Conservation (phyloP, 2,329 filamentous ascomycete species). For the Claviceps paspali region DNA sequence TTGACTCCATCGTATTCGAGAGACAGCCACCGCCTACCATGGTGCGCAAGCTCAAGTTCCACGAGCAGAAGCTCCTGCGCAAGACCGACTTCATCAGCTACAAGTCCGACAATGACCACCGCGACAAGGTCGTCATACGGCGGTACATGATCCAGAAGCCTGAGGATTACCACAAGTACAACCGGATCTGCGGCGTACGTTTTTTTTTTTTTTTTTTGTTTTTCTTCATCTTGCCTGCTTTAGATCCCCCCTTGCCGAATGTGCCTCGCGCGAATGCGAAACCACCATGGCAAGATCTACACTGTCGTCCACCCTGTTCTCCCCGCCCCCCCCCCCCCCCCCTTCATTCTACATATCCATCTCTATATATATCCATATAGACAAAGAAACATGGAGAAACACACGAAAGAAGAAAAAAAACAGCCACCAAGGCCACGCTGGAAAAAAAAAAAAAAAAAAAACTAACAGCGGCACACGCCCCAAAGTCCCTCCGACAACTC, state of each 20-base stretch:
- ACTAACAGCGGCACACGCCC: neutral
- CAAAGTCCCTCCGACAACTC: conserved; percentile 67
- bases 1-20: no score
- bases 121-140: conserved; percentile 62
- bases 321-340: no score
- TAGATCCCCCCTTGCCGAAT: no score
- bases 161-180: conserved; percentile 62
- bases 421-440: no score
- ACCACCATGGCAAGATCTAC: no score
- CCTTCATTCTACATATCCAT: neutral
- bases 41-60: conserved; percentile 92
- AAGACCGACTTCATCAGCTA: conserved; percentile 89
- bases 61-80: conserved; percentile 91
- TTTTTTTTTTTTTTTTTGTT: neutral
- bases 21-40: conserved; percentile 29
- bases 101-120: conserved; percentile 76
- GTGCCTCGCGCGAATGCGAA: no score
- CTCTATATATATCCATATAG: neutral
- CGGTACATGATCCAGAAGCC: conserved; percentile 87
- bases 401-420: neutral
- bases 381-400: no score
- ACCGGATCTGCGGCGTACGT: conserved; percentile 51
- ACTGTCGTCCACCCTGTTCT: no score
- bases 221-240: no score
- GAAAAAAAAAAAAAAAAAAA: neutral